phyloP scores from a whole-genome alignment of 2,329 filamentous ascomycete genomes.

The Verticillium nubilum region DNA sequence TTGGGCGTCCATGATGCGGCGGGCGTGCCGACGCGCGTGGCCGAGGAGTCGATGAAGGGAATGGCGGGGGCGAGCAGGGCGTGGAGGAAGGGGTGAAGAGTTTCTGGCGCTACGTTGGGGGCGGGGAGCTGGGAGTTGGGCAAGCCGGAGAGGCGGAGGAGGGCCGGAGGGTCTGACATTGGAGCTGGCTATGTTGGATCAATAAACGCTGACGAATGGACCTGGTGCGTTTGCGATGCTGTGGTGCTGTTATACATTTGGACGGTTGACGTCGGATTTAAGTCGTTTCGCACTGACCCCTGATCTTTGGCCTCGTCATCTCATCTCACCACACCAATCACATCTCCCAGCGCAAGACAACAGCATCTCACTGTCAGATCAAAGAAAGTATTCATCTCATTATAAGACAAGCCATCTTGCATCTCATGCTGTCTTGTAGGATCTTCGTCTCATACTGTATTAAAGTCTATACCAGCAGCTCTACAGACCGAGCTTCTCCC shows the following conservation, averaged over 20 bases:
- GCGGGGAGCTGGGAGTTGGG: conserved; percentile 40
- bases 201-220: too few species aligned
- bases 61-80: conserved; percentile 52
- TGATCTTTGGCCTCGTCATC: background rate
- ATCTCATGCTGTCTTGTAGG: too few species aligned
- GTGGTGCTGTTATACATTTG: too few species aligned
- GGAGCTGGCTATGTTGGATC: conserved; percentile 7
- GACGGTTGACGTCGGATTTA: too few species aligned
- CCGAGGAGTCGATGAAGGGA: conserved; percentile 50
- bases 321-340: too few species aligned
- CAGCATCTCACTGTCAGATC: background rate
- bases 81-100: conserved; percentile 45
- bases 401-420: background rate
- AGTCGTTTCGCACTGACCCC: too few species aligned
- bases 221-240: too few species aligned
- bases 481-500: background rate
- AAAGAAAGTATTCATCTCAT: too few species aligned
- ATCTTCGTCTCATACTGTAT: background rate
- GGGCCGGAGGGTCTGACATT: conserved; percentile 30
- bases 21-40: conserved; percentile 29
- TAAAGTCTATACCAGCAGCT: background rate
- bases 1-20: conserved; percentile 43
- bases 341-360: too few species aligned
- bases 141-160: conserved; percentile 48
- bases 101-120: conserved; percentile 28